A percentile compares a stretch with the other conserved stretches of the same genome.
These are phyloP conservation scores for Parastagonospora avenae DNA, from an alignment of 2,329 filamentous ascomycete genomes.

Conservation along the genomic window DNA sequence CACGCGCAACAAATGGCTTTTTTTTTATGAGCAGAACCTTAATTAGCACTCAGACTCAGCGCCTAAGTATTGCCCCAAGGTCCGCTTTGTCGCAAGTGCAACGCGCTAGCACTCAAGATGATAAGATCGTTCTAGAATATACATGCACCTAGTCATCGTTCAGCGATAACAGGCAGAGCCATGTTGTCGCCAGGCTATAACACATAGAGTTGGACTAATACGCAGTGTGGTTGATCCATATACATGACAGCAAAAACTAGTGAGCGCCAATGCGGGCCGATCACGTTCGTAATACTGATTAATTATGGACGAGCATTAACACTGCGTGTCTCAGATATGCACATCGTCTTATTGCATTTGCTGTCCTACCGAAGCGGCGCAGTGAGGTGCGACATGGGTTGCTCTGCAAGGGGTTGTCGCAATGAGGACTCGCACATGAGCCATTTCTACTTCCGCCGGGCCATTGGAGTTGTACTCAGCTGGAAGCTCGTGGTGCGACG, in stretches of 20 bases:
- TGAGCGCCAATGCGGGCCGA: neutral
- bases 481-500: too few species aligned
- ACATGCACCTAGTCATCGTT: neutral
- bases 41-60: constrained; percentile 31
- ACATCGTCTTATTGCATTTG: constrained; percentile 5
- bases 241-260: neutral
- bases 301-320: neutral
- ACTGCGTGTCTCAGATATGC: neutral
- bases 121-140: constrained; percentile 4
- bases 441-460: neutral
- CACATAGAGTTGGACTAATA: neutral
- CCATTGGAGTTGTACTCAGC: neutral
- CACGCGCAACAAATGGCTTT: neutral
- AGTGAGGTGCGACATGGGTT: constrained; percentile 8
- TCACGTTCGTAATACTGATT: too few species aligned
- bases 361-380: constrained; percentile 12
- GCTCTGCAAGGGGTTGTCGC: neutral
- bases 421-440: neutral
- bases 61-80: constrained; percentile 31
- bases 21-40: constrained; percentile 33
- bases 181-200: neutral
- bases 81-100: constrained; percentile 20
- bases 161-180: neutral
- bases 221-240: neutral
- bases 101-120: constrained; percentile 17